Percentiles rank a stretch among this genome's conserved stretches.
Conservation (phyloP, 225 moss, liverwort and hornwort genomes). For the Asterella californica region DNA sequence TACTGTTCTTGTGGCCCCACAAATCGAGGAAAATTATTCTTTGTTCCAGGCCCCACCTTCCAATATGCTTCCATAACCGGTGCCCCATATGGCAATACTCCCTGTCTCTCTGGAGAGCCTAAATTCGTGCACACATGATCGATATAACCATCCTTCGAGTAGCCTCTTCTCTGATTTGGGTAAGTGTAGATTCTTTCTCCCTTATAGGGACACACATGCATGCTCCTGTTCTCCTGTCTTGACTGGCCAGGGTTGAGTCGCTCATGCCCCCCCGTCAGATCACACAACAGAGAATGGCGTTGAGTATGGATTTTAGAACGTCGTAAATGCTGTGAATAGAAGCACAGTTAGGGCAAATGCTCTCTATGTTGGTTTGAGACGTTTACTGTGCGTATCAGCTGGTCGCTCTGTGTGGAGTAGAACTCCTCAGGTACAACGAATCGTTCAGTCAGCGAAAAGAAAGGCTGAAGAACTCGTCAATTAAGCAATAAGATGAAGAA, state of each 20-base stretch:
- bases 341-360: not conserved
- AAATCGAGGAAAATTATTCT: not conserved
- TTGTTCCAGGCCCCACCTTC: not conserved
- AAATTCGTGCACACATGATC: slow-evolving; percentile 6
- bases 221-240: not conserved
- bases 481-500: not conserved
- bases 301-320: too few relatives aligned
- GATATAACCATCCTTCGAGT: not conserved
- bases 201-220: not conserved
- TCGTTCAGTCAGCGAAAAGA: not conserved
- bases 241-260: not conserved
- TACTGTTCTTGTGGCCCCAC: slow-evolving; percentile 13
- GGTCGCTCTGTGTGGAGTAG: not conserved
- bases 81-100: not conserved
- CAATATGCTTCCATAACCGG: not conserved
- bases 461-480: not conserved
- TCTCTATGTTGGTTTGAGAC: not conserved
- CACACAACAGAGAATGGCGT: too few relatives aligned
- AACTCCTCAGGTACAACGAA: not conserved
- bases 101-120: not conserved
- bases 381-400: not conserved
- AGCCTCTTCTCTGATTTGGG: not conserved
- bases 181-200: not conserved
- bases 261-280: not conserved
- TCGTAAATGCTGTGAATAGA: not conserved